phyloP scores from a whole-genome alignment of 345 rosid genomes.

The Noccaea caerulescens region DNA sequence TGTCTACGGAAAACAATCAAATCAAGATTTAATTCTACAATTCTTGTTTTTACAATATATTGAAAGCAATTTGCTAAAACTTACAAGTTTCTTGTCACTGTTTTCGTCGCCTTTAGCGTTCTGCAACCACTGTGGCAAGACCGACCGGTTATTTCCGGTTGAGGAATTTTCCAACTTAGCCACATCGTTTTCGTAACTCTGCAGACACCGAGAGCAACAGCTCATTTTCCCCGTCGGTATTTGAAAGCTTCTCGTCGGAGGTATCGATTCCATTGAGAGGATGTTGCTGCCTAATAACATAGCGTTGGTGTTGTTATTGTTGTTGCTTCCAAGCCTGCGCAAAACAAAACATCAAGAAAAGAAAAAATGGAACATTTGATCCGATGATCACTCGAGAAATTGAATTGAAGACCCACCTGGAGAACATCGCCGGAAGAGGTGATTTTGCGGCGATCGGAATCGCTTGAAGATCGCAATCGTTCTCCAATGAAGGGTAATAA shows the following conservation, averaged over 20 bases:
- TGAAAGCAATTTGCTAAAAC: conserved; percentile 12
- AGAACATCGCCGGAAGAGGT: conserved; percentile 57
- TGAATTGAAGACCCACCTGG: conserved; percentile 51
- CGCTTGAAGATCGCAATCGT: conserved; percentile 94
- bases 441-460: conserved; percentile 79
- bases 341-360: neutral
- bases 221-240: conserved; percentile 44
- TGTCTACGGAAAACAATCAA: conserved; percentile 40
- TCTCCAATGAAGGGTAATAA: conserved; percentile 86
- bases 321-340: conserved; percentile 61
- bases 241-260: conserved; percentile 60
- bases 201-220: conserved; percentile 71
- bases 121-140: conserved; percentile 83
- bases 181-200: conserved; percentile 69
- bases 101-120: conserved; percentile 61
- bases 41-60: neutral
- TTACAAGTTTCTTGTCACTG: conserved; percentile 53
- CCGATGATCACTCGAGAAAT: neutral
- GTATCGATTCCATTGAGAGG: conserved; percentile 52
- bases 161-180: conserved; percentile 54
- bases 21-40: neutral
- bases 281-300: conserved; percentile 47
- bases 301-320: conserved; percentile 40
- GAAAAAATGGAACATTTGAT: conserved; percentile 7
- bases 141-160: conserved; percentile 53